Percentiles rank a stretch among this genome's conserved stretches.
These are phyloP conservation scores for Brassica juncea DNA, from an alignment of 345 rosid species.

Conservation along the genomic window DNA sequence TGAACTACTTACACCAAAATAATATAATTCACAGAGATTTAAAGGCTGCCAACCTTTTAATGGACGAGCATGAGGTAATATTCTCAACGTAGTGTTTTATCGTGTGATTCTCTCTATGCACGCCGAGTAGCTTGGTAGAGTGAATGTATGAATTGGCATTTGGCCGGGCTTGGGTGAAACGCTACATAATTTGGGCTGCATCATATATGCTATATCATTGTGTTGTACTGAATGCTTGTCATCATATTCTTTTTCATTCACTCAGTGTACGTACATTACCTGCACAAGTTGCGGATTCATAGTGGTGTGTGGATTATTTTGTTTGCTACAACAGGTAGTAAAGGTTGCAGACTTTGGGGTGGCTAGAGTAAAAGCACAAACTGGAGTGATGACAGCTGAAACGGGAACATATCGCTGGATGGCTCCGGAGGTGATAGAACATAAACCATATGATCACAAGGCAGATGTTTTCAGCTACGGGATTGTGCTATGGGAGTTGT, in stretches of 20 bases:
- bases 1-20: conserved; percentile 95
- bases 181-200: neutral
- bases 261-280: neutral
- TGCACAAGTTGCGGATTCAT: neutral
- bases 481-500: conserved; percentile 86
- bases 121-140: neutral
- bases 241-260: neutral
- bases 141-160: conserved; percentile 7
- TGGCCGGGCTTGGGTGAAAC: neutral
- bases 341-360: conserved; percentile 99
- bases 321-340: conserved; percentile 58
- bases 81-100: conserved; percentile 8
- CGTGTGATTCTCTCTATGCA: neutral
- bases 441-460: conserved; percentile 97
- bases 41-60: conserved; percentile 92
- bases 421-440: conserved; percentile 99
- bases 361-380: conserved; percentile 85
- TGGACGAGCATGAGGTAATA: conserved; percentile 98
- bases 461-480: conserved; percentile 95
- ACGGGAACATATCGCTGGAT: conserved; percentile 99
- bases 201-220: neutral
- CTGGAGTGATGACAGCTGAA: conserved; percentile 99
- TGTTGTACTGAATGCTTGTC: neutral
- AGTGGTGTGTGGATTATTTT: neutral
- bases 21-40: conserved; percentile 95